phyloP scores from a whole-genome alignment of 108 stramenopile species.

The Aureococcus anophagefferens region DNA sequence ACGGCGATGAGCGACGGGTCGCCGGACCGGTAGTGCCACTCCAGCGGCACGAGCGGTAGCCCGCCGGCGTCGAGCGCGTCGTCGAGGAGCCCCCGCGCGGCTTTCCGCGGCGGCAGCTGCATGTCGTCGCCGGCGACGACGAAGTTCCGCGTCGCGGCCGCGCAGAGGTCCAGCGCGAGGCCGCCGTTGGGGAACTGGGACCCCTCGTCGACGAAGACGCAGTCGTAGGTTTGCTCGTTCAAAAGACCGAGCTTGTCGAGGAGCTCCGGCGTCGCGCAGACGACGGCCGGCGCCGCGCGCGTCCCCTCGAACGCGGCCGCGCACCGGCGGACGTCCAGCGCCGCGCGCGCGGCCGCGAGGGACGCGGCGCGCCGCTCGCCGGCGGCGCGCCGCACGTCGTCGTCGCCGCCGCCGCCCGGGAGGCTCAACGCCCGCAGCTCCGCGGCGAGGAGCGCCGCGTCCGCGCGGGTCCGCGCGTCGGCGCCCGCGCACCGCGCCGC shows the following conservation, averaged over 20 bases:
- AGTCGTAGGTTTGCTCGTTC: neutral
- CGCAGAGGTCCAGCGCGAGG: neutral
- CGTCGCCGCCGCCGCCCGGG: too few relatives aligned
- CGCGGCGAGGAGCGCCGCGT: too few relatives aligned
- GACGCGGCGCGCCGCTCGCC: too few relatives aligned
- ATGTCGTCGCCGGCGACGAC: neutral
- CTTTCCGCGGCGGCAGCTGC: neutral
- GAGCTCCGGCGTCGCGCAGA: neutral
- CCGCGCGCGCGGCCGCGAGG: too few relatives aligned
- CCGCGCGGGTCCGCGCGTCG: too few relatives aligned
- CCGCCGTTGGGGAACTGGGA: neutral
- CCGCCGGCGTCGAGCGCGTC: neutral
- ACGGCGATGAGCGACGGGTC: neutral
- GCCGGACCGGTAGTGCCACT: neutral
- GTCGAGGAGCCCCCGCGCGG: neutral
- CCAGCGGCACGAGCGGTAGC: neutral
- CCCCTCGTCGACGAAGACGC: neutral
- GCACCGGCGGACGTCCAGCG: too few relatives aligned
- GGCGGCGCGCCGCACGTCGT: too few relatives aligned
- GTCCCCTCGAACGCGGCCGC: too few relatives aligned
- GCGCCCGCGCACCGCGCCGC: too few relatives aligned
- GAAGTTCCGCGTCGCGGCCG: neutral
- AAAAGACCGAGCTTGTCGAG: neutral
- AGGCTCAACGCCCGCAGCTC: too few relatives aligned
- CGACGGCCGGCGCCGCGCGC: neutral